Base-by-base conservation (phyloP, 2,329 filamentous ascomycete species). In the Didymella exigua region DNA sequence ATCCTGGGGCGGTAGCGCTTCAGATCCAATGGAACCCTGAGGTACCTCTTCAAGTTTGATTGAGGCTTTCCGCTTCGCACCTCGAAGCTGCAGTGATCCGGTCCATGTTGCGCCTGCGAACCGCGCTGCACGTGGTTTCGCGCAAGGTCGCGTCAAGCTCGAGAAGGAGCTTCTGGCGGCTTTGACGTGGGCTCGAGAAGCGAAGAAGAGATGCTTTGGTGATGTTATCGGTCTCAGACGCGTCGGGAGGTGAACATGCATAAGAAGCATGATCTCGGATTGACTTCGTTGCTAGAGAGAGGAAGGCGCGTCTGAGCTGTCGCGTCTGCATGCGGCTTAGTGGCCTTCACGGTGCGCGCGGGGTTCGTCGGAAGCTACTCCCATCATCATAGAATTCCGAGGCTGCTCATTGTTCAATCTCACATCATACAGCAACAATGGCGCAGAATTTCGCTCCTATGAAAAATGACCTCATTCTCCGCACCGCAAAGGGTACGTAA, bases 381-480 rank as follows among this genome's bases (percentile, higher is more conserved):
- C 49, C 49, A 59, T 49, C 24, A 50, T 44, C 33, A 38, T 45
- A 54, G 34, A 54, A 54, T 59, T 65, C 58, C 57, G 34, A 48
- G 33, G 44, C 55, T 45, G 54, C 59, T 58, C 31, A 42, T 50
- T 41, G 41, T 37, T 21, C 41, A 50, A 30, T 23, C 26, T 27
- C 29, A 63, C 49, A 49, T 19, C n/a, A 18, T 36, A 42, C 23
- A 41, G 45, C 60, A 63, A 82, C 68, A 62, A 92, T 91, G 89
- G 79, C 81, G 58, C 81, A 86, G 66, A 77, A 86, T 68, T 97
- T 97, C 68, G 86, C 21, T 68, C 90, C 92, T 53, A 79, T 98
- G 75, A 87, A 96, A 79, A 99, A 99, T 77, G 93, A 99, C 73
- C 81, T 98, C 67, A 83, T 99, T 72, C 81, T 99, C 55, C 87